Evolutionary conservation across 2,329 filamentous ascomycete species (phyloP), one percentile per base, ranked within the genome.

Genomic region (Zymoseptoria pseudotritici): DNA sequence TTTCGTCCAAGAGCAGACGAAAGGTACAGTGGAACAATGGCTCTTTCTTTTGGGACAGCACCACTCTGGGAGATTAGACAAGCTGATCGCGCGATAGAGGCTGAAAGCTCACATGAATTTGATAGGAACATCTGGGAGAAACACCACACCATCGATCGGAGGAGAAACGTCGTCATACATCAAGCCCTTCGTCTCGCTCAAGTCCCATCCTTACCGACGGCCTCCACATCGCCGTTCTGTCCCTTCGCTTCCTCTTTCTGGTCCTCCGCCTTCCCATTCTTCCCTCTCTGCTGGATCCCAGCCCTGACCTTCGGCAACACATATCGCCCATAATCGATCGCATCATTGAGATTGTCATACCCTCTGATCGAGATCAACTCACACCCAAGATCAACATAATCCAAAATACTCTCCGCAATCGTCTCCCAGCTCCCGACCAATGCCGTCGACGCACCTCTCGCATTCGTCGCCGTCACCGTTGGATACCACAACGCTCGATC

Each of bases 401-500:
- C 82, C 2, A 85, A 65, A 24, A 84, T 76, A 6, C 81, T 82
- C 46, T 83, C 80, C 1, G 75, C 71, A 13, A 85, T 72, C 0
- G 81, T 84, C 69, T 82, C 73, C 22, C 74, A 74, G 2, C 80
- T 82, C 3, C 83, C 83, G 0, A 85, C 83, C 42, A 85, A 71
- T 0, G 83, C 83, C 1, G 83, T 86, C 0, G 82, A 83, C 0
- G 83, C 83, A 0, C 83, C 83, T 1, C 81, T 75, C 0, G 83
- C 83, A 67, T 82, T 82, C 0, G 83, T 85, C 1, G 83, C 83
- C 2, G 82, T 84, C 4, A 85, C 83, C 0, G 83, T 85, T 0
- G 83, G 82, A 69, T 85, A 86, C 83, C 83, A 86, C n/a, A 85
- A 71, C 1, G 81, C 82, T 19, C 82, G 80, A 67, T 86, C 83